Conservation (phyloP, 805 yeast species). For the Sugiyamaella americana region DNA sequence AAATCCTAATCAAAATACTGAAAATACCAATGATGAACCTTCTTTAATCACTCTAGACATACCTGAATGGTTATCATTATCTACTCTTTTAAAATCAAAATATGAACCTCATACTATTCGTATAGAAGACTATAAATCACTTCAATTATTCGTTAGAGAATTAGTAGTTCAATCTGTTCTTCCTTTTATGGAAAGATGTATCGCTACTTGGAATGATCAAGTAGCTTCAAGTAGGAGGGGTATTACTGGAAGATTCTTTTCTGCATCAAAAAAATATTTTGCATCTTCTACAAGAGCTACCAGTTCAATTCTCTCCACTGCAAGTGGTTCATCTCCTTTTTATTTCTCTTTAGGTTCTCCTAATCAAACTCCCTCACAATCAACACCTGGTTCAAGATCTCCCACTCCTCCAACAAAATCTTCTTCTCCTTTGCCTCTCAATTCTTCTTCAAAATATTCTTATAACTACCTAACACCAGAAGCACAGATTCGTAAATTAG, state of each 20-base stretch:
- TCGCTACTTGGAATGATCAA: conserved; percentile 81
- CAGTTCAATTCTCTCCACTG: conserved; percentile 25
- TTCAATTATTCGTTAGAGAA: conserved; percentile 41
- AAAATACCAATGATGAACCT: neutral
- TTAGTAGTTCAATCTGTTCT: conserved; percentile 46
- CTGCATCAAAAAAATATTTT: conserved; percentile 50
- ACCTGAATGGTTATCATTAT: conserved; percentile 10
- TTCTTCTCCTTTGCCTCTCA: conserved; percentile 36
- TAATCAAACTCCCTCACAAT: conserved; percentile 14
- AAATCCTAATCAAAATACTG: neutral
- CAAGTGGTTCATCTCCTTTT: conserved; percentile 12
- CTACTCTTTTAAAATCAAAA: neutral
- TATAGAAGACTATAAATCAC: conserved; percentile 36
- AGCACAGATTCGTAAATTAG: conserved; percentile 70
- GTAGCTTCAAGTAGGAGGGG: conserved; percentile 71
- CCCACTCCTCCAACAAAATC: conserved; percentile 10
- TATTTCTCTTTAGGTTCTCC: conserved; percentile 19
- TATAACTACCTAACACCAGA: conserved; percentile 63
- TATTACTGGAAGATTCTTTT: conserved; percentile 64
- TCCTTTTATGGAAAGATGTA: conserved; percentile 81
- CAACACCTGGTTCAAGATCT: conserved; percentile 15
- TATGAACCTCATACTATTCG: conserved; percentile 15
- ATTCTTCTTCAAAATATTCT: conserved; percentile 32
- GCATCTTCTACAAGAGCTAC: conserved; percentile 31
- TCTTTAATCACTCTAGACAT: conserved; percentile 16